Evolutionary conservation across 768 basidiomycete species (phyloP).

Genomic region (Amanita rubescens): DNA sequence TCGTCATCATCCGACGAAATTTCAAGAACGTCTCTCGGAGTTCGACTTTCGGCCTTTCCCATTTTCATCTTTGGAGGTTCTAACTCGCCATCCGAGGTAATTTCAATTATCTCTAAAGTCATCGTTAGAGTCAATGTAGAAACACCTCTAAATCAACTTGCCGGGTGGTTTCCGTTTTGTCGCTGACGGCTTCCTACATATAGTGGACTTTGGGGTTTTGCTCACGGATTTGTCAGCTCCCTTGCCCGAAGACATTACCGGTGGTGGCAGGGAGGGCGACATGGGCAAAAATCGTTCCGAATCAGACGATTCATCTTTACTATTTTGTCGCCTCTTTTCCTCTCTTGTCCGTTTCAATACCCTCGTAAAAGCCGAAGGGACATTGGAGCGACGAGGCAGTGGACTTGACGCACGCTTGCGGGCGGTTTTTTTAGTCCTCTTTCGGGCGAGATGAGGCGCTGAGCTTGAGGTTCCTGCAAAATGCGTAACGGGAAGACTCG

Average conservation of each 20-base stretch:
- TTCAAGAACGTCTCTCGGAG: not conserved
- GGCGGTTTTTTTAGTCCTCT: conserved; percentile 1
- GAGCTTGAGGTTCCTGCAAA: not conserved
- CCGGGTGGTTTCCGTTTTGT: not conserved
- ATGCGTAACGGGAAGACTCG: not conserved
- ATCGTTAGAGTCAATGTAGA: not conserved
- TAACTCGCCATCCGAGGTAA: not conserved
- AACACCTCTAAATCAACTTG: not conserved
- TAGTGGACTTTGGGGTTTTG: too few relatives aligned
- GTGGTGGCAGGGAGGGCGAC: not conserved
- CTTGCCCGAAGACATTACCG: not conserved
- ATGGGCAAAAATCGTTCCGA: not conserved
- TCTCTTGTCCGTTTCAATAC: not conserved
- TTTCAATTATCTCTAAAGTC: not conserved
- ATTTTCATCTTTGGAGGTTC: not conserved
- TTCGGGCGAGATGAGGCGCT: not conserved
- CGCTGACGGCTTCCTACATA: not conserved
- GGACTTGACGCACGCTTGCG: not conserved
- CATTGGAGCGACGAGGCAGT: not conserved
- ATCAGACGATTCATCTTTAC: not conserved
- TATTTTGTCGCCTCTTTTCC: conserved; percentile 6
- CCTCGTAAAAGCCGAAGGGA: not conserved
- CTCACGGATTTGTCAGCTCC: not conserved
- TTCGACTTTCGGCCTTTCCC: not conserved
- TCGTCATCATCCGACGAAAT: not conserved